Evolutionary conservation across 2,329 filamentous ascomycete genomes (phyloP).

Genomic region (Fusarium annulatum): DNA sequence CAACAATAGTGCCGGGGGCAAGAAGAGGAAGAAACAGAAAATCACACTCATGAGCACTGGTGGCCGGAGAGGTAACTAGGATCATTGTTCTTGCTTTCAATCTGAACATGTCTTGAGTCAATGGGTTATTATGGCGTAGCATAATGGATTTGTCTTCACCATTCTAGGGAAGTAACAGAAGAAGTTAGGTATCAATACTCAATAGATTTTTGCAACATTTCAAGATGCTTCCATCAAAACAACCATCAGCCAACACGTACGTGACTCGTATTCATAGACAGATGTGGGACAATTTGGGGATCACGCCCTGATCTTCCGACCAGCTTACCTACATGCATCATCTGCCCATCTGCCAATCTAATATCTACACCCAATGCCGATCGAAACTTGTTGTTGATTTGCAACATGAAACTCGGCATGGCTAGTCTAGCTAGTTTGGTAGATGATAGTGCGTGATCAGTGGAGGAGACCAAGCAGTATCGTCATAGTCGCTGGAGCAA

Average conservation of each 20-base stretch:
- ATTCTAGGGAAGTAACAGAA: conserved; percentile 2
- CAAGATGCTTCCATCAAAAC: not conserved
- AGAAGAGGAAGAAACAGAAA: conserved; percentile 78
- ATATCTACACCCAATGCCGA: conserved; percentile 13
- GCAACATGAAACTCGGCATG: conserved; percentile 18
- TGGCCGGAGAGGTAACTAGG: conserved; percentile 59
- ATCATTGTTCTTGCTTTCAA: conserved; percentile 4
- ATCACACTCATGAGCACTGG: conserved; percentile 78
- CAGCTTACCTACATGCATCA: not conserved
- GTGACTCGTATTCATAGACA: not conserved
- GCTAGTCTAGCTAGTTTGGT: not conserved
- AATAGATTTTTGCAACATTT: not conserved
- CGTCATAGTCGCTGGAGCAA: conserved; percentile 12
- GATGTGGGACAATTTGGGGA: not conserved
- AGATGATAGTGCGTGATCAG: conserved; percentile 13
- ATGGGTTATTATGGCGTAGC: not conserved
- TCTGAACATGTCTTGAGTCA: not conserved
- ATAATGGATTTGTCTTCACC: not conserved
- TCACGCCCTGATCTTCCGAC: not conserved
- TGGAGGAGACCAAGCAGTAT: conserved; percentile 1
- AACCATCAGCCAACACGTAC: not conserved
- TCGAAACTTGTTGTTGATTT: conserved; percentile 3
- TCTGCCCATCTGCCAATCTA: not conserved
- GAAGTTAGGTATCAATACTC: not conserved
- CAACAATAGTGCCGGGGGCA: conserved; percentile 54